Base-by-base conservation (phyloP, 352 stramenopile species). In the Halophytophthora polymorphica region DNA sequence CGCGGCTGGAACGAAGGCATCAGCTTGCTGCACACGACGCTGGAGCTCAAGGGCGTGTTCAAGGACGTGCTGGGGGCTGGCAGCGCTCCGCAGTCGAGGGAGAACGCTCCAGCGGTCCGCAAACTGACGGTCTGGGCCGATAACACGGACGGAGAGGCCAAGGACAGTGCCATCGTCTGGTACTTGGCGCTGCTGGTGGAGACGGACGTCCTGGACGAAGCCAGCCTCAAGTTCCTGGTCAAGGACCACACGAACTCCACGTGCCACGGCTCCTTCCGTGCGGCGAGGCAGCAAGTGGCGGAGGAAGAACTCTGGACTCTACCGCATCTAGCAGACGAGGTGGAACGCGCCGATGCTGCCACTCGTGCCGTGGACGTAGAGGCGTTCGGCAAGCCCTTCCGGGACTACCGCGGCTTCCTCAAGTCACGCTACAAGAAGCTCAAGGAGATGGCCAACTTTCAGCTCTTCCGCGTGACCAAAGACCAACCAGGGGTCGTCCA, bases 141-240 rank as follows among this genome's bases (percentile, higher is more conserved):
- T 28, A 65, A 65, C 21, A 61, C 31, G 22, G 39, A 21, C 0
- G 57, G 40, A 0, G 37, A 56, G 31, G 56, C 56, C 46, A 65
- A 65, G 19, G 60, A 60, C 34, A 56, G 18, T 23, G 33, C 21
- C 21, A 38, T 56, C 2, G 10, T 65, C 13, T 60, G 50, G 50
- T 38, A 38, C 25, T 22, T 64, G 14, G 2, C 54, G 2, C 22
- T 59, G 13, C 8, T 64, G 10, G 37, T 42, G 2, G 34, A 64
- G 21, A 31, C 23, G 1, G 31, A 35, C n/a, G 10, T 39, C 7
- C 33, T 54, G n/a, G 12, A 37, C 2, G 43, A 43, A 7, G 28
- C 33, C 6, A 40, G 45, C 29, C 33, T 50, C 15, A 64, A 64
- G 35, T 58, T 64, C 29, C 49, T 54, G 15, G 31, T 53, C 2